phyloP scores from a whole-genome alignment of 306 rosid genomes.

The Lathyrus sativus region DNA sequence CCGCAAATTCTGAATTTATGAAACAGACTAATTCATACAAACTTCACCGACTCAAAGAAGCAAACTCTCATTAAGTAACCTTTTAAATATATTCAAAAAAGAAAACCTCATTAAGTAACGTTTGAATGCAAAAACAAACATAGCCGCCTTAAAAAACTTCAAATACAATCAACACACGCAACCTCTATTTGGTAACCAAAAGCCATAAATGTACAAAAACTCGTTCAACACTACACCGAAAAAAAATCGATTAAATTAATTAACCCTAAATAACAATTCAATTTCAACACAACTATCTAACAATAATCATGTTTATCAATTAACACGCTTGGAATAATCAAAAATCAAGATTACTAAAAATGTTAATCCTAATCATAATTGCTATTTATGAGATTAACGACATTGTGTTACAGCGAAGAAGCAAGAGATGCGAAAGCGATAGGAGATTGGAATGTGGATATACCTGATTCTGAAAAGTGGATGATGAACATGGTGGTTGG shows the following conservation, averaged over 20 bases:
- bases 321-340: neutral
- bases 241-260: neutral
- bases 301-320: neutral
- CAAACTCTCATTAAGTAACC: neutral
- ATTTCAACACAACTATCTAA: neutral
- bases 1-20: conserved; percentile 31
- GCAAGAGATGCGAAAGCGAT: neutral
- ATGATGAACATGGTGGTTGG: conserved; percentile 36
- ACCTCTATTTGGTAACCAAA: conserved; percentile 12
- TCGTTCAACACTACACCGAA: conserved; percentile 23
- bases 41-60: too few relatives aligned
- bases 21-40: conserved; percentile 34
- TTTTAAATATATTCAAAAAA: neutral
- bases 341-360: conserved; percentile 5
- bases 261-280: neutral
- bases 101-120: neutral
- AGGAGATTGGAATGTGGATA: neutral
- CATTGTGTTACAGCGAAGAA: neutral
- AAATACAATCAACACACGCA: conserved; percentile 53
- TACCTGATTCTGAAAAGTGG: conserved; percentile 36
- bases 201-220: conserved; percentile 19
- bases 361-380: neutral
- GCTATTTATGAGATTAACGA: neutral
- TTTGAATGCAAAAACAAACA: neutral
- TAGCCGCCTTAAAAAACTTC: conserved; percentile 38